These are phyloP conservation scores for Ascomycota sp. DNA, from an alignment of 2,329 filamentous ascomycete genomes.

Conservation along the genomic window DNA sequence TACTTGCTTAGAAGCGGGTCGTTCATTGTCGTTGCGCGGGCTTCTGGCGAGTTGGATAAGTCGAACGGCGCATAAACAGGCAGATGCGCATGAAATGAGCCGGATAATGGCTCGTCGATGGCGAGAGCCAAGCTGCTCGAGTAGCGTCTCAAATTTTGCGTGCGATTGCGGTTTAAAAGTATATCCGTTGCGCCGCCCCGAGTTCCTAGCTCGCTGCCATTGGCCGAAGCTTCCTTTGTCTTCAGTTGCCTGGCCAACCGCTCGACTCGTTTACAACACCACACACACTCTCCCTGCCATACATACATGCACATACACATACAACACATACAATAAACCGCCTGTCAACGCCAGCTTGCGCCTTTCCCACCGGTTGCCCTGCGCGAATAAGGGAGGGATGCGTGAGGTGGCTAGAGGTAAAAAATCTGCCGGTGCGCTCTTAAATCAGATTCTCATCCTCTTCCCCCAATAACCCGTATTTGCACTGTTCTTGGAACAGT, in stretches of 20 bases:
- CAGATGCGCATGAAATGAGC: not conserved
- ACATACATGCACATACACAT: no score
- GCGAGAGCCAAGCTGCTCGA: no score
- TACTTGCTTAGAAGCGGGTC: slow-evolving; percentile 33
- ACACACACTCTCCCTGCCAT: no score
- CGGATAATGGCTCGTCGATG: no score
- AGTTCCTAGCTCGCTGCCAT: not conserved
- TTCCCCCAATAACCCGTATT: not conserved
- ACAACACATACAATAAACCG: not conserved
- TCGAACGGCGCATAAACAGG: not conserved
- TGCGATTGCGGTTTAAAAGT: not conserved
- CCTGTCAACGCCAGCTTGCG: not conserved
- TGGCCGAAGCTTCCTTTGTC: not conserved
- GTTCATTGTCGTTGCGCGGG: slow-evolving; percentile 6
- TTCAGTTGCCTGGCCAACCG: not conserved
- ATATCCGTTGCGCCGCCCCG: not conserved
- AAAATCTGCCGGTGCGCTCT: not conserved
- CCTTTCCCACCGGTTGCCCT: slow-evolving; percentile 1
- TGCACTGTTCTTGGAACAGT: not conserved
- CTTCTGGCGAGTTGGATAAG: not conserved
- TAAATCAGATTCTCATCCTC: not conserved
- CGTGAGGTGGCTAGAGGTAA: not conserved
- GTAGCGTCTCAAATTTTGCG: not conserved
- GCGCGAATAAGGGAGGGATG: slow-evolving; percentile 2
- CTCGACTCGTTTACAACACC: not conserved